Evolutionary conservation across 805 yeast species (phyloP).

Genomic region (Clavispora santaluciae): DNA sequence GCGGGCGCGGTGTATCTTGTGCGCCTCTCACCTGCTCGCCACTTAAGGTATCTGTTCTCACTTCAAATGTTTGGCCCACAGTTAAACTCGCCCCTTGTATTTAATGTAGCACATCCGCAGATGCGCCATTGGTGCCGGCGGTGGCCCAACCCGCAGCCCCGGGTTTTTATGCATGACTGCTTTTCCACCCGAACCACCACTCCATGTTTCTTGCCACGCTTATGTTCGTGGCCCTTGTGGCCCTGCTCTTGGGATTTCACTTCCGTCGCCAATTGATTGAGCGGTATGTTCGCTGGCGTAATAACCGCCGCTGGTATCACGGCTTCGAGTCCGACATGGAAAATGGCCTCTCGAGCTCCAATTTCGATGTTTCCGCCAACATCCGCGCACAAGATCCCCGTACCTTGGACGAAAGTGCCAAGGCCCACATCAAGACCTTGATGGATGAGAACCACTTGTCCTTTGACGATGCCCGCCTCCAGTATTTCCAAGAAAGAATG

Average conservation of each 20-base stretch:
- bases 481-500: slow-evolving; percentile 44
- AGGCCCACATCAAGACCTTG: slow-evolving; percentile 43
- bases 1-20: no score
- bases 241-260: slow-evolving; percentile 23
- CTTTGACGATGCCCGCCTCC: slow-evolving; percentile 67
- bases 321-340: slow-evolving; percentile 41
- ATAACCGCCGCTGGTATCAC: slow-evolving; percentile 21
- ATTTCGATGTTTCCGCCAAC: slow-evolving; percentile 48
- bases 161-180: not conserved
- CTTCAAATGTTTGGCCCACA: no score
- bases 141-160: no score
- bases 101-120: no score
- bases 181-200: not conserved
- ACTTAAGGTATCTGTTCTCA: no score
- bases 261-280: slow-evolving; percentile 24
- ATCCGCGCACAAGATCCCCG: slow-evolving; percentile 48
- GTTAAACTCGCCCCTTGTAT: no score
- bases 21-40: no score
- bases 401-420: slow-evolving; percentile 49
- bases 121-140: no score
- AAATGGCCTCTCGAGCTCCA: slow-evolving; percentile 54
- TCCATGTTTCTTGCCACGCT: not conserved
- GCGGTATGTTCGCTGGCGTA: slow-evolving; percentile 4
- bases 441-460: slow-evolving; percentile 49
- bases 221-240: slow-evolving; percentile 10